Conservation (phyloP, 441 rosid species). For the Viola pubescens region DNA sequence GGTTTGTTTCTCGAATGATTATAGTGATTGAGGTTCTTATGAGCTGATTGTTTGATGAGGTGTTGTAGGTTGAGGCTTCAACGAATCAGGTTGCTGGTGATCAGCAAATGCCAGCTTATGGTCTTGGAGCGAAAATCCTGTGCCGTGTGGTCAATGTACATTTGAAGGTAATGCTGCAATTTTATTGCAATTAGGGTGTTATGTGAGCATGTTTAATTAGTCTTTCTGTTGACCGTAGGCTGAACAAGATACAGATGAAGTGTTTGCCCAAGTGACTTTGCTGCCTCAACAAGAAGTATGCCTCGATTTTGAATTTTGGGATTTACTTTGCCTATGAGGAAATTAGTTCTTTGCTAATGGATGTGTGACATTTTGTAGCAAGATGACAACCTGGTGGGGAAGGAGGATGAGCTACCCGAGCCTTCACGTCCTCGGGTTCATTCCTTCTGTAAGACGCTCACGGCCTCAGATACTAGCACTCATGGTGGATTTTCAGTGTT, state of each 20-base stretch:
- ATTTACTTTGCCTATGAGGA: not conserved
- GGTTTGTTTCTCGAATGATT: too few relatives aligned
- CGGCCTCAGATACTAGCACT: constrained; percentile 95
- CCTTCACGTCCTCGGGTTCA: constrained; percentile 19
- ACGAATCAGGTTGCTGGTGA: constrained; percentile 82
- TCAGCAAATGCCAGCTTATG: constrained; percentile 72
- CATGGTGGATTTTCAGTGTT: constrained; percentile 96
- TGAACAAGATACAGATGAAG: constrained; percentile 92
- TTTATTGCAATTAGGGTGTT: not conserved
- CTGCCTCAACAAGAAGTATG: constrained; percentile 89
- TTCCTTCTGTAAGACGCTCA: constrained; percentile 87
- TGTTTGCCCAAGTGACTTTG: constrained; percentile 67
- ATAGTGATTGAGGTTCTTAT: too few relatives aligned
- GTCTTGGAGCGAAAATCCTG: constrained; percentile 66
- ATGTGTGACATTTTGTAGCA: constrained; percentile 8
- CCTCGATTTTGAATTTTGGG: not conserved
- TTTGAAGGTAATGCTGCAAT: constrained; percentile 40
- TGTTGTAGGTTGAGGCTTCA: constrained; percentile 77
- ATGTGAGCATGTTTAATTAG: too few relatives aligned
- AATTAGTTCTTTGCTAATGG: not conserved
- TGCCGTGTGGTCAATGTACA: constrained; percentile 79
- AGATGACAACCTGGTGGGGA: constrained; percentile 23
- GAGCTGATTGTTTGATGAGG: not conserved
- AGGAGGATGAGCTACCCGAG: too few relatives aligned
- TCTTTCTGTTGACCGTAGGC: constrained; percentile 38